These are phyloP conservation scores for Coemansia sp. DNA, from an alignment of 192 early-diverging fungal genomes.

Conservation along the genomic window DNA sequence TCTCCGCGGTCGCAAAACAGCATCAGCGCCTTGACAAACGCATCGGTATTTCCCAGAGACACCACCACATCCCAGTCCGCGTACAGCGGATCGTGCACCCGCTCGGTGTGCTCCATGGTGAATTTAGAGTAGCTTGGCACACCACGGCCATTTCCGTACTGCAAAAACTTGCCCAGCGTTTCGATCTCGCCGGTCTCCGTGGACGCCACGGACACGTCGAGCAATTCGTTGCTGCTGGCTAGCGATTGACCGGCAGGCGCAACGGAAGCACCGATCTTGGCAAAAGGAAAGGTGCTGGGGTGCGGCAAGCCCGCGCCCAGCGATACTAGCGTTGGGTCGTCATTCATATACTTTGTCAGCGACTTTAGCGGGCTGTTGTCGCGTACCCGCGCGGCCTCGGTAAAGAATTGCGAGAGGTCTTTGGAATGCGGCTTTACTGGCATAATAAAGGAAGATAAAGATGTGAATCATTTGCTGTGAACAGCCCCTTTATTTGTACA, in stretches of 20 bases:
- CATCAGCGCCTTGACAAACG: constrained; percentile 57
- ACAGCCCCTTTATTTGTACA: not conserved
- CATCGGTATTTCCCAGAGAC: constrained; percentile 64
- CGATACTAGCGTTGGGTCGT: constrained; percentile 58
- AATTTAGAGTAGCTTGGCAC: constrained; percentile 48
- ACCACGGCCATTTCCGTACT: constrained; percentile 63
- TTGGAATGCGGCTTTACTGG: constrained; percentile 21
- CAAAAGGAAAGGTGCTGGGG: constrained; percentile 63
- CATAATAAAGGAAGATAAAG: not conserved
- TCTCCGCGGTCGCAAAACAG: constrained; percentile 61
- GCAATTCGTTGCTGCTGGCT: constrained; percentile 44
- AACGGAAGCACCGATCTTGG: constrained; percentile 52
- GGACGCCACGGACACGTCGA: constrained; percentile 10
- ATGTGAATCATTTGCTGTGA: not conserved
- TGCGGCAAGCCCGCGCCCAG: constrained; percentile 73
- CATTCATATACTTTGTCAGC: constrained; percentile 41
- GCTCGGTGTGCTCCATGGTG: constrained; percentile 49
- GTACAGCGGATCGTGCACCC: constrained; percentile 55
- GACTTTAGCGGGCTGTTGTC: constrained; percentile 51
- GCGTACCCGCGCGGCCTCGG: constrained; percentile 33
- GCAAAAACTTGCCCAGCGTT: constrained; percentile 56
- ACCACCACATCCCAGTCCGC: constrained; percentile 65
- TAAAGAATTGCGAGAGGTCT: constrained; percentile 41
- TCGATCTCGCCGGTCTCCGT: constrained; percentile 7
- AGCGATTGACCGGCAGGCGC: constrained; percentile 61